Conservation (phyloP, 140 eudicot species). For the Senecio squalidus region DNA sequence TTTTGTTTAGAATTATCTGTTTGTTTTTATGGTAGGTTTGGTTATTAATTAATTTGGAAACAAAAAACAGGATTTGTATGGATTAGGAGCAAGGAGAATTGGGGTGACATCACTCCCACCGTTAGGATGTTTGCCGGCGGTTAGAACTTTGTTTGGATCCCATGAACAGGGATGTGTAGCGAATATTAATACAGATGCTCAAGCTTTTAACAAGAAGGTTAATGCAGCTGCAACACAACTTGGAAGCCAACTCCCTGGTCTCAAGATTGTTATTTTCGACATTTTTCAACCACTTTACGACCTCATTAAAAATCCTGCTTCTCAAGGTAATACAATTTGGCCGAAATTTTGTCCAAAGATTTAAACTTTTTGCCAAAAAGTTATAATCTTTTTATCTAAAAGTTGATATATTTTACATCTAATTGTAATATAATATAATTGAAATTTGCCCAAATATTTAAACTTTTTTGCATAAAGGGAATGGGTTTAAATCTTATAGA, state of each 20-base stretch:
- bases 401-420: background rate
- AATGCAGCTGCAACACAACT: conserved; percentile 64
- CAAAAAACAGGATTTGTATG: conserved; percentile 50
- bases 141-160: conserved; percentile 69
- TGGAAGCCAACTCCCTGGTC: conserved; percentile 59
- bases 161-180: conserved; percentile 75
- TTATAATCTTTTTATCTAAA: background rate
- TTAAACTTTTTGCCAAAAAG: background rate
- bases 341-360: background rate
- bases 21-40: background rate
- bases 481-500: too few species aligned
- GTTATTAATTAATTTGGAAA: background rate
- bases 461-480: too few species aligned
- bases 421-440: too few species aligned
- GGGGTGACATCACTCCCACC: conserved; percentile 98
- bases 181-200: conserved; percentile 68
- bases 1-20: background rate
- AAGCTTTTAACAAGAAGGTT: conserved; percentile 75
- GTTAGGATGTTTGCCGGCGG: conserved; percentile 81
- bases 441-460: too few species aligned
- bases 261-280: conserved; percentile 73
- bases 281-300: conserved; percentile 75
- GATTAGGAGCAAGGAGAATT: conserved; percentile 81
- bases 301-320: conserved; percentile 50
- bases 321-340: conserved; percentile 38